Conservation (phyloP, 345 rosid genomes). For the Salix viminalis region DNA sequence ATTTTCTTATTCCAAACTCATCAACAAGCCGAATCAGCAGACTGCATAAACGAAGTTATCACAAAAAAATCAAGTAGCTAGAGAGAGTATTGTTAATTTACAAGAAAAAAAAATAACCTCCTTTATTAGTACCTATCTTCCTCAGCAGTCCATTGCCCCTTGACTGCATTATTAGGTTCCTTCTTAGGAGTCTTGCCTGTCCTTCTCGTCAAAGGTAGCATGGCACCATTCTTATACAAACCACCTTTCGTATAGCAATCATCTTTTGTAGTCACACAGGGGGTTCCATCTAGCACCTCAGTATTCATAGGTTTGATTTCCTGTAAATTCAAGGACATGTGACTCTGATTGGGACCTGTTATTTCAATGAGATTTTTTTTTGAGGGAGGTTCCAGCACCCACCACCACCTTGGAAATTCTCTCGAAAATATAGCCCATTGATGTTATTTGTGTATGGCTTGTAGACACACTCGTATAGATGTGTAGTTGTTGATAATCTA, state of each 20-base stretch:
- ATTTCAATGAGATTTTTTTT: slow-evolving; percentile 22
- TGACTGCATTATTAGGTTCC: slow-evolving; percentile 40
- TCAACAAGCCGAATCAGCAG: slow-evolving; percentile 57
- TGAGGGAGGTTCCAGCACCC: slow-evolving; percentile 11
- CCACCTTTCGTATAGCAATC: neutral
- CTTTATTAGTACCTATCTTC: slow-evolving; percentile 65
- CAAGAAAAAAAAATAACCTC: too few relatives aligned
- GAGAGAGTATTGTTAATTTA: neutral
- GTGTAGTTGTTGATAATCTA: slow-evolving; percentile 30
- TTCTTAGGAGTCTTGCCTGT: slow-evolving; percentile 47
- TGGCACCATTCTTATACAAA: slow-evolving; percentile 21
- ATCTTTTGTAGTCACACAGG: slow-evolving; percentile 41
- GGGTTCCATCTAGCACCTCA: slow-evolving; percentile 51
- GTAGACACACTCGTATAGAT: slow-evolving; percentile 38
- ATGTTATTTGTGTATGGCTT: slow-evolving; percentile 42
- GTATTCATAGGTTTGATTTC: slow-evolving; percentile 42
- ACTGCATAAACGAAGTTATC: slow-evolving; percentile 25
- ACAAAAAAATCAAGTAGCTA: neutral
- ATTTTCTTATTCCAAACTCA: slow-evolving; percentile 59
- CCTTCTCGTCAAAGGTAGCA: slow-evolving; percentile 30
- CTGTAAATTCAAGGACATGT: slow-evolving; percentile 36
- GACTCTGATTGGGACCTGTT: slow-evolving; percentile 32
- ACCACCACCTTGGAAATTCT: slow-evolving; percentile 37
- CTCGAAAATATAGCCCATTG: slow-evolving; percentile 16
- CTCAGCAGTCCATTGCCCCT: slow-evolving; percentile 89